phyloP scores from a whole-genome alignment of 2,329 filamentous ascomycete genomes.

The Stachybotrys chartarum region DNA sequence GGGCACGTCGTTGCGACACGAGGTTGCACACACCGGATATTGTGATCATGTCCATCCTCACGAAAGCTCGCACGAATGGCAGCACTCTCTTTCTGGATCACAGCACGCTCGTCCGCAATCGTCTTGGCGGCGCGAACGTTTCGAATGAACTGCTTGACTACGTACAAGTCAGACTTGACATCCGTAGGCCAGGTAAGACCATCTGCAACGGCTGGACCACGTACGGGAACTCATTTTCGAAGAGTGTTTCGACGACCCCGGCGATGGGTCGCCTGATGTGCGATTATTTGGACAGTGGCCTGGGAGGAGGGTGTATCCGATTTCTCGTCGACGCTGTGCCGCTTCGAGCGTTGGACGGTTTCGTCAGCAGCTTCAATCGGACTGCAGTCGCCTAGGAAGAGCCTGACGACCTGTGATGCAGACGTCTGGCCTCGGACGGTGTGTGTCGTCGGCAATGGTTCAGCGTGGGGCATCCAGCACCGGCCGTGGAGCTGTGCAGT shows the following conservation, averaged over 20 bases:
- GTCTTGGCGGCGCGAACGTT: constrained; percentile 98
- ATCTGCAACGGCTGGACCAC: constrained; percentile 7
- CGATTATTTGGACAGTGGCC: neutral
- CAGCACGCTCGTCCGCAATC: constrained; percentile 95
- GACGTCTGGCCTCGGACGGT: constrained; percentile 2
- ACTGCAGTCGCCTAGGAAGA: neutral
- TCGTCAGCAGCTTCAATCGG: neutral
- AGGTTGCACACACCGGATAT: constrained; percentile 61
- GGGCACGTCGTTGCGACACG: neutral
- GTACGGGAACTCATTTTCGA: constrained; percentile 33
- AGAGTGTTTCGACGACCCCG: constrained; percentile 18
- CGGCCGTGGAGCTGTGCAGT: neutral
- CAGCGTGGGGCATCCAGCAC: constrained; percentile 7
- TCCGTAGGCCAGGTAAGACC: neutral
- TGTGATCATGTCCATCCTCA: constrained; percentile 90
- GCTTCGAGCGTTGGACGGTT: neutral
- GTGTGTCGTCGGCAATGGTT: constrained; percentile 18
- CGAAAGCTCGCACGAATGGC: constrained; percentile 95
- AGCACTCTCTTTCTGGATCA: constrained; percentile 98
- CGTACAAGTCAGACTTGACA: constrained; percentile 3
- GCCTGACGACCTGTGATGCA: neutral
- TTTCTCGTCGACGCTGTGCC: too few relatives aligned
- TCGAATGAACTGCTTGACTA: constrained; percentile 99
- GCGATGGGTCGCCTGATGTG: constrained; percentile 18
- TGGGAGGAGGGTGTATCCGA: neutral